Evolutionary conservation across 2,329 filamentous ascomycete genomes (phyloP), one percentile per base, ranked within the genome.

Genomic region (Colletotrichum acutatum): DNA sequence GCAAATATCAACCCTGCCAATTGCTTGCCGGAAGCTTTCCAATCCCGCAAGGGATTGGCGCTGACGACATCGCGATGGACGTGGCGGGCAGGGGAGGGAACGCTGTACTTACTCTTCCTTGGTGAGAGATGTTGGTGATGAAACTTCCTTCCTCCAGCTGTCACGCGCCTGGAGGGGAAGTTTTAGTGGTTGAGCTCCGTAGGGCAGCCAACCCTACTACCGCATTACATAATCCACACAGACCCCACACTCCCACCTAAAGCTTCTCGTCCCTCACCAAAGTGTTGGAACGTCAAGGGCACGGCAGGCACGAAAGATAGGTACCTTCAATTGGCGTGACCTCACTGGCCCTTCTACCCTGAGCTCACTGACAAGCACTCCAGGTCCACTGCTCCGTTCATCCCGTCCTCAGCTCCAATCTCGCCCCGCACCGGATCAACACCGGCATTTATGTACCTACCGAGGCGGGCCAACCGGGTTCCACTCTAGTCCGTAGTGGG

Each of bases 121-220:
- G 69, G 62, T 58, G 74, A 76, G 74, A 75, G 73, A 61, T 75
- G 71, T 75, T 74, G 74, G 73, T 76, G 74, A 73, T 75, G 73
- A 75, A 66, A 26, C 14, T 68, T 75, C 71, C 59, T n/a, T 61
- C 54, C 49, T 57, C 46, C 14, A 62, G 57, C 37, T 34, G 61
- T 8, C 66, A 74, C 46, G 57, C 52, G 26, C 49, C 32, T 58
- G 54, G 61, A 42, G 24, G 56, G 37, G 62, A 71, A 72, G 71
- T 74, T 74, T 74, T 74, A 72, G 62, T 72, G 71, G 68, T 72
- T 37, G 71, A 74, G 57, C 61, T 63, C 16, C 26, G 54, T 74
- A 75, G 74, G 74, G 74, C 74, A 75, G 59, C 53, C 30, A 74
- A 75, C 71, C 74, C 74, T 75, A 53, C n/a, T n/a, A 53, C 37